Conservation (phyloP, 768 basidiomycete species). For the Russula griseocarnosa region DNA sequence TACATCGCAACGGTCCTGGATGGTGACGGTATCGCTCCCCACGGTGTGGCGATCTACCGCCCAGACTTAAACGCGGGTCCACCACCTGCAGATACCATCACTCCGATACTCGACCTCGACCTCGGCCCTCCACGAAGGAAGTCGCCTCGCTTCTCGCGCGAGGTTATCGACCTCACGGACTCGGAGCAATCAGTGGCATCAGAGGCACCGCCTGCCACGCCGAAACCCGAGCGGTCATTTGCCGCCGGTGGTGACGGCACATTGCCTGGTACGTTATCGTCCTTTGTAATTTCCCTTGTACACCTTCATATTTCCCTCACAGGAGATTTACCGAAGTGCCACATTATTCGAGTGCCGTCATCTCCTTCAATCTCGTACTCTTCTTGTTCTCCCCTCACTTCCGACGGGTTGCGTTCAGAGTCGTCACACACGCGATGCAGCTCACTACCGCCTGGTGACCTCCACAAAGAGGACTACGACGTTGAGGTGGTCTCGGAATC, state of each 20-base stretch:
- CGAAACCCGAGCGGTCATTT: slow-evolving; percentile 39
- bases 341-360: slow-evolving; percentile 26
- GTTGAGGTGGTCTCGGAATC: slow-evolving; percentile 44
- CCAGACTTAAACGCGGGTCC: slow-evolving; percentile 16
- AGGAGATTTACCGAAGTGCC: slow-evolving; percentile 19
- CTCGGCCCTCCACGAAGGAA: slow-evolving; percentile 24
- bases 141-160: slow-evolving; percentile 9
- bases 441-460: slow-evolving; percentile 36
- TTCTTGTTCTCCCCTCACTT: slow-evolving; percentile 45
- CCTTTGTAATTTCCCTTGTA: not conserved
- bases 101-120: slow-evolving; percentile 30
- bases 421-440: slow-evolving; percentile 32
- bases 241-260: slow-evolving; percentile 35
- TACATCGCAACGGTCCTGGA: slow-evolving; percentile 17
- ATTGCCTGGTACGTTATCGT: slow-evolving; percentile 16
- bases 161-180: slow-evolving; percentile 40
- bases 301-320: not conserved
- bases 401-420: slow-evolving; percentile 33
- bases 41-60: slow-evolving; percentile 20
- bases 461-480: slow-evolving; percentile 53
- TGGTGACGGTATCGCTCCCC: slow-evolving; percentile 21
- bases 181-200: slow-evolving; percentile 44
- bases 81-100: slow-evolving; percentile 18
- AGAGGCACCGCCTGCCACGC: slow-evolving; percentile 48
- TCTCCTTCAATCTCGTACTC: slow-evolving; percentile 37